phyloP scores from a whole-genome alignment of 306 rosid species.

The Quercus aquifolioides region DNA sequence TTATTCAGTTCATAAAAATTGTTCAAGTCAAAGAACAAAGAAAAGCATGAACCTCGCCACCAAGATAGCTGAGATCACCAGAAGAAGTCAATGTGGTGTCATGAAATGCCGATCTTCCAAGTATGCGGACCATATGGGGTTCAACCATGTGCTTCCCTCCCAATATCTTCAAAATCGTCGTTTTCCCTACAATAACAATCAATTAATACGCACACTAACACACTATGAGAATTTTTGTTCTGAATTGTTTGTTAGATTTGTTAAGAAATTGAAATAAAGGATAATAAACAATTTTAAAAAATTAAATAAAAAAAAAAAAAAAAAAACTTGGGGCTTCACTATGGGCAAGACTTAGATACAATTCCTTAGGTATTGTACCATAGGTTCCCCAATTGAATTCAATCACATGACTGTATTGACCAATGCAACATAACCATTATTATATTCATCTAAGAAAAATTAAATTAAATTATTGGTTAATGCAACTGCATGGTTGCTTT shows the following conservation, averaged over 20 bases:
- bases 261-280: neutral
- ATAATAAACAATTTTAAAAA: neutral
- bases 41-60: constrained; percentile 68
- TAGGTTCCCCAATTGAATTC: too few relatives aligned
- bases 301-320: neutral
- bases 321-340: neutral
- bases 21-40: neutral
- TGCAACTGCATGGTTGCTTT: too few relatives aligned
- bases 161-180: constrained; percentile 76
- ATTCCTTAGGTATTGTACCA: too few relatives aligned
- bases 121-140: constrained; percentile 80
- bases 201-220: neutral
- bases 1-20: neutral
- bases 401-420: too few relatives aligned
- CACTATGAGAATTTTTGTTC: neutral
- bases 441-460: too few relatives aligned
- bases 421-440: too few relatives aligned
- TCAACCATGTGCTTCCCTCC: constrained; percentile 98
- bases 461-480: too few relatives aligned
- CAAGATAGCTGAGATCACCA: constrained; percentile 84
- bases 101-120: constrained; percentile 92
- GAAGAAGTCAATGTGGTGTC: constrained; percentile 68
- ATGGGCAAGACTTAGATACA: too few relatives aligned
- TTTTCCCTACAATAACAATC: constrained; percentile 44
- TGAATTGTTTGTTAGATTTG: neutral